Evolutionary conservation across 768 basidiomycete genomes (phyloP).

Genomic region (Leccinum incarnatum): DNA sequence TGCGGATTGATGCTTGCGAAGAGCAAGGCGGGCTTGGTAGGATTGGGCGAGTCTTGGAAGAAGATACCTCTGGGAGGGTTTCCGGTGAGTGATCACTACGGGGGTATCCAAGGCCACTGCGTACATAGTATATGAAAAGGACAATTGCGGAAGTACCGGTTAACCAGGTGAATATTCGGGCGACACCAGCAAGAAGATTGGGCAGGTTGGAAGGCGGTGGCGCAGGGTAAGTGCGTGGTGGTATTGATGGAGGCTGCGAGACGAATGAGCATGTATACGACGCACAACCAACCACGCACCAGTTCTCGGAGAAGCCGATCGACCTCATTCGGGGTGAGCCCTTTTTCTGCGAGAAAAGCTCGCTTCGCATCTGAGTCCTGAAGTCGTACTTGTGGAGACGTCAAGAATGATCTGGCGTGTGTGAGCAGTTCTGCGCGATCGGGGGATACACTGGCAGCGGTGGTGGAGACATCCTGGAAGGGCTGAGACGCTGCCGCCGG

Average conservation of each 20-base stretch:
- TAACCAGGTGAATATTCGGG: conserved; percentile 63
- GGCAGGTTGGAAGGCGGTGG: conserved; percentile 69
- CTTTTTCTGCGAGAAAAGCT: conserved; percentile 68
- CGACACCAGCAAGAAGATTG: conserved; percentile 57
- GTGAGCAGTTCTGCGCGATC: conserved; percentile 45
- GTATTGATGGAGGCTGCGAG: conserved; percentile 46
- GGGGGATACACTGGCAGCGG: background rate
- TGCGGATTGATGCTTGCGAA: conserved; percentile 57
- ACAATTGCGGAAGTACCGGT: conserved; percentile 59
- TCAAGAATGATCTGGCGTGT: conserved; percentile 62
- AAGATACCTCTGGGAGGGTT: conserved; percentile 55
- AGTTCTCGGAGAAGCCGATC: conserved; percentile 53
- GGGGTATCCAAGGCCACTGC: conserved; percentile 16
- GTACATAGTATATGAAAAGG: conserved; percentile 64
- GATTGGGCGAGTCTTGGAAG: conserved; percentile 64
- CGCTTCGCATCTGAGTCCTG: conserved; percentile 58
- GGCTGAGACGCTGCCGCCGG: background rate
- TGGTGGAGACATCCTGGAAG: background rate
- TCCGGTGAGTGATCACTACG: conserved; percentile 8
- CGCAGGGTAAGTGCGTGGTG: conserved; percentile 72
- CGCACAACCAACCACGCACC: conserved; percentile 37
- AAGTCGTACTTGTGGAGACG: conserved; percentile 59
- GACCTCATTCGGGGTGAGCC: conserved; percentile 60
- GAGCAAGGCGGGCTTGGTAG: conserved; percentile 56
- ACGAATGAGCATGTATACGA: conserved; percentile 7